Percentiles rank a stretch among this genome's conserved stretches.
phyloP scores from a whole-genome alignment of 345 rosid genomes.

The Euclidium syriacum region DNA sequence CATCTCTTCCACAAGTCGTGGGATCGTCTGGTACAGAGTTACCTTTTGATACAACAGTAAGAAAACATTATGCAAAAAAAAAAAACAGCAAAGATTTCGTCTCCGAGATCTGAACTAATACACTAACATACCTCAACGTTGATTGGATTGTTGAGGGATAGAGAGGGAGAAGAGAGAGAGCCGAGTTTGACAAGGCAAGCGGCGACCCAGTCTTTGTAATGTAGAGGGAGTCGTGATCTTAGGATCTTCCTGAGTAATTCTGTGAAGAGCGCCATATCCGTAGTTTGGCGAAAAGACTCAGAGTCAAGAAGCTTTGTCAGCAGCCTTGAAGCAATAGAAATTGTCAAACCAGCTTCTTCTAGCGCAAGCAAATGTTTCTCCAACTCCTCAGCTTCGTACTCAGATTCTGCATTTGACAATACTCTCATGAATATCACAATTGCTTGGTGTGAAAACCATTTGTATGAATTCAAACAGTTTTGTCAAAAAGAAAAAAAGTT shows the following conservation, averaged over 20 bases:
- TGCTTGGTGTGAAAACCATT: background rate
- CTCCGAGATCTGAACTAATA: background rate
- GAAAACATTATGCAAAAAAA: background rate
- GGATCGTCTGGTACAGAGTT: conserved; percentile 59
- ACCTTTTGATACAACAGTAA: conserved; percentile 16
- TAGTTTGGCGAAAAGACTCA: conserved; percentile 38
- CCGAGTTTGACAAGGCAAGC: conserved; percentile 68
- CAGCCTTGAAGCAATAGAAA: conserved; percentile 68
- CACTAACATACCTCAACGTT: conserved; percentile 58
- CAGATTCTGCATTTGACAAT: conserved; percentile 46
- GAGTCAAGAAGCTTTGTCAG: conserved; percentile 70
- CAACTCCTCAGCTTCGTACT: conserved; percentile 45
- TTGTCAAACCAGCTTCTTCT: conserved; percentile 70
- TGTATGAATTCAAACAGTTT: background rate
- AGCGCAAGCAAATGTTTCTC: conserved; percentile 49
- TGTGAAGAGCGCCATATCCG: background rate
- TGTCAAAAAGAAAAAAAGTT: background rate
- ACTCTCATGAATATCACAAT: background rate
- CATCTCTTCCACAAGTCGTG: conserved; percentile 62
- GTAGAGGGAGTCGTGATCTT: conserved; percentile 31
- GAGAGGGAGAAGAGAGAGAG: conserved; percentile 31
- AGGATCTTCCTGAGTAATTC: conserved; percentile 29
- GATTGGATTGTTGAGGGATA: conserved; percentile 43
- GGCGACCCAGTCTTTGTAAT: conserved; percentile 71
- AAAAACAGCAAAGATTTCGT: background rate